A percentile compares a stretch with the other conserved stretches of the same genome.
phyloP scores from a whole-genome alignment of 371 early-diverging fungal species.

The Sporodiniella umbellata region DNA sequence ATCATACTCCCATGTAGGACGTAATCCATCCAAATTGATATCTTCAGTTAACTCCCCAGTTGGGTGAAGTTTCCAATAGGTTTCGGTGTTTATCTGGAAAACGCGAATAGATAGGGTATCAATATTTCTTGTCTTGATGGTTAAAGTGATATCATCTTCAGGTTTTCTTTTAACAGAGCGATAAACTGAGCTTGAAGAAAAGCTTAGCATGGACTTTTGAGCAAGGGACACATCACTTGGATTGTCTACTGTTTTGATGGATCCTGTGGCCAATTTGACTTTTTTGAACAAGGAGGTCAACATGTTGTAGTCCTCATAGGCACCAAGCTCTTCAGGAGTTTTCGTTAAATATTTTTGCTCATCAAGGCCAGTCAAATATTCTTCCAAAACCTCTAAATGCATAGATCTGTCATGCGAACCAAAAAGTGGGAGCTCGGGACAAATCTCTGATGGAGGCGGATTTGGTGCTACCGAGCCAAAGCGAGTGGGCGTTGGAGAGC shows the following conservation, averaged over 20 bases:
- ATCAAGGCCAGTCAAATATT: slow-evolving; percentile 22
- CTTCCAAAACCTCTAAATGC: slow-evolving; percentile 1
- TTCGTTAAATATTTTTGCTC: slow-evolving; percentile 8
- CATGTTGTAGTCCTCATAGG: slow-evolving; percentile 14
- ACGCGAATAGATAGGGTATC: slow-evolving; percentile 32
- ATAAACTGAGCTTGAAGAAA: slow-evolving; percentile 13
- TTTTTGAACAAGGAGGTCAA: slow-evolving; percentile 17
- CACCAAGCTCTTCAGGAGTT: slow-evolving; percentile 10
- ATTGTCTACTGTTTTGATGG: too few species aligned
- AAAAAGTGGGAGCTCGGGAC: slow-evolving; percentile 4
- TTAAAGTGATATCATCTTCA: slow-evolving; percentile 14
- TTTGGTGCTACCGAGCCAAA: background rate
- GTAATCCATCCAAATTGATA: slow-evolving; percentile 36
- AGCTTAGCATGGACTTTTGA: slow-evolving; percentile 12
- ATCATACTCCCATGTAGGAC: slow-evolving; percentile 37
- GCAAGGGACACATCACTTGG: slow-evolving; percentile 6
- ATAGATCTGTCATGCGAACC: background rate
- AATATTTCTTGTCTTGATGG: slow-evolving; percentile 32
- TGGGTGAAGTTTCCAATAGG: slow-evolving; percentile 31
- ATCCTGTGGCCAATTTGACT: slow-evolving; percentile 11
- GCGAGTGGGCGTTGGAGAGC: slow-evolving; percentile 5
- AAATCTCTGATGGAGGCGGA: background rate
- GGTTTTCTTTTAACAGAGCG: slow-evolving; percentile 11
- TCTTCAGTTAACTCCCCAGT: slow-evolving; percentile 4
- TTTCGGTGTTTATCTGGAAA: slow-evolving; percentile 35